These are phyloP conservation scores for Rhizophagus clarus DNA, from an alignment of 192 early-diverging fungal genomes.

Conservation along the genomic window DNA sequence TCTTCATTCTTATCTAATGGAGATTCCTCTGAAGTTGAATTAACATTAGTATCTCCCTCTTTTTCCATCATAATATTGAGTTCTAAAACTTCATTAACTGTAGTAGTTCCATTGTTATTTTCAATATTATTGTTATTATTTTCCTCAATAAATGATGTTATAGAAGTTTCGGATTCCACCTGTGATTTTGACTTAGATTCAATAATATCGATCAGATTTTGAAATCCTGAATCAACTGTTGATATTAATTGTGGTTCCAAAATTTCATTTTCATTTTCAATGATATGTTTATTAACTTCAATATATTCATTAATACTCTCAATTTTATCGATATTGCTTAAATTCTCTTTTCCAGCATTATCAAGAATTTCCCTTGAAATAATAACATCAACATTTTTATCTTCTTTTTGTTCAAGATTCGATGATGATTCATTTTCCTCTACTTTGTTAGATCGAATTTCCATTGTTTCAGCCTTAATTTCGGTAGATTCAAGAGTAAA, in stretches of 20 bases:
- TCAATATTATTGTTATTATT: not conserved
- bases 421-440: not conserved
- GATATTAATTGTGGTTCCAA: not conserved
- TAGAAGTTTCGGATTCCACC: not conserved
- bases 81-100: not conserved
- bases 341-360: not conserved
- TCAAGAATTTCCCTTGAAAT: not conserved
- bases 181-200: not conserved
- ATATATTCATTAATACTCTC: not conserved
- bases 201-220: not conserved
- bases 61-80: not conserved
- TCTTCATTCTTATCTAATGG: not conserved
- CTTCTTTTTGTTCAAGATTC: not conserved
- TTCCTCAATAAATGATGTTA: not conserved
- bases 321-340: not conserved
- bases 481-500: not conserved
- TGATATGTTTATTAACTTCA: not conserved
- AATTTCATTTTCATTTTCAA: not conserved
- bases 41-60: too few species aligned
- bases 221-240: not conserved
- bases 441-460: not conserved
- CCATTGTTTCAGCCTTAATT: not conserved
- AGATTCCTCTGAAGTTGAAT: too few species aligned
- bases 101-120: not conserved
- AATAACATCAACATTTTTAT: not conserved